These are phyloP conservation scores for Stramenopiles sp. DNA, from an alignment of 352 stramenopile species.

Conservation along the genomic window DNA sequence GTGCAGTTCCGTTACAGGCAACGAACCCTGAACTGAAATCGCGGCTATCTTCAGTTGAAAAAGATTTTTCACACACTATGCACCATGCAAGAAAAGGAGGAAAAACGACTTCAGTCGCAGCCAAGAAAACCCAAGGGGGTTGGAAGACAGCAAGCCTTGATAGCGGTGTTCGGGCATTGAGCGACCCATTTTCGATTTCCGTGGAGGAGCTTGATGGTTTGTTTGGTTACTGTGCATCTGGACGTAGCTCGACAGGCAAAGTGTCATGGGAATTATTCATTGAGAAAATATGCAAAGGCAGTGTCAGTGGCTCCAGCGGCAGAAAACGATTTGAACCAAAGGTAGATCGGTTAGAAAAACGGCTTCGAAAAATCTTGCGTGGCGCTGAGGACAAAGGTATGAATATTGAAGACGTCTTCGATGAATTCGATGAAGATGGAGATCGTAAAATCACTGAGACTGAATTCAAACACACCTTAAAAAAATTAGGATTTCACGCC, in stretches of 20 bases:
- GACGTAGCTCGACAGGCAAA: not conserved
- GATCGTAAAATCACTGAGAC: slow-evolving; percentile 36
- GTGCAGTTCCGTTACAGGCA: slow-evolving; percentile 44
- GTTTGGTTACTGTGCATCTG: not conserved
- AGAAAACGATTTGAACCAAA: not conserved
- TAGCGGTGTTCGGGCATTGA: slow-evolving; percentile 8
- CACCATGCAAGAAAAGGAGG: not conserved
- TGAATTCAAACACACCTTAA: slow-evolving; percentile 38
- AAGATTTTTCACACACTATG: not conserved
- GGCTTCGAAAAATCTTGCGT: slow-evolving; percentile 17
- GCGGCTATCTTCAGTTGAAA: slow-evolving; percentile 23
- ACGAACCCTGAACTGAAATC: slow-evolving; percentile 42
- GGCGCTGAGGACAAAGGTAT: slow-evolving; percentile 25
- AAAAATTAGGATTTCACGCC: slow-evolving; percentile 30
- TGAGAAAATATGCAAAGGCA: slow-evolving; percentile 10
- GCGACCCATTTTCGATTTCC: not conserved
- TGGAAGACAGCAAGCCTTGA: not conserved
- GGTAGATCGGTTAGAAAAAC: slow-evolving; percentile 6
- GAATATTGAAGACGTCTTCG: slow-evolving; percentile 38
- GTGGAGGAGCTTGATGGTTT: not conserved
- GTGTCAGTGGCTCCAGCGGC: not conserved
- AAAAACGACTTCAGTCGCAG: not conserved
- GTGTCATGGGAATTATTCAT: not conserved
- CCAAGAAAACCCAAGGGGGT: not conserved
- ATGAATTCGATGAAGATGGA: slow-evolving; percentile 43